Percentiles rank a stretch among this genome's conserved stretches.
Conservation (phyloP, 306 rosid species). For the Crotalaria pallida region DNA sequence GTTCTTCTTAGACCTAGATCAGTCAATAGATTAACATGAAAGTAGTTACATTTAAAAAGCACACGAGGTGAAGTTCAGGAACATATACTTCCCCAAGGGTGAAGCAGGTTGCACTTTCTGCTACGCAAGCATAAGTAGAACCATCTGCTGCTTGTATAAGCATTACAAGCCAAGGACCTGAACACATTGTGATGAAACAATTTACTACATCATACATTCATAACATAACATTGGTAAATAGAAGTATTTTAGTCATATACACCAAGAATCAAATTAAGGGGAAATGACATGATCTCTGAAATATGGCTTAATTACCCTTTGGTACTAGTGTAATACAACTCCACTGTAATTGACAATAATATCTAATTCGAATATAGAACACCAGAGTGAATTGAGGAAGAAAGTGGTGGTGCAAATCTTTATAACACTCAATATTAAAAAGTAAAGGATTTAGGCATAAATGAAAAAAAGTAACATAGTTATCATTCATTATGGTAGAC, state of each 20-base stretch:
- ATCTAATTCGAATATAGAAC: slow-evolving; percentile 85
- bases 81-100: slow-evolving; percentile 83
- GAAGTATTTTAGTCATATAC: background rate
- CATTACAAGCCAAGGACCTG: slow-evolving; percentile 99
- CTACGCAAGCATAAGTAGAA: slow-evolving; percentile 88
- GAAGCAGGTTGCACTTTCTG: slow-evolving; percentile 86
- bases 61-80: slow-evolving; percentile 23
- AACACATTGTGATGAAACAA: slow-evolving; percentile 15
- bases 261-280: slow-evolving; percentile 10
- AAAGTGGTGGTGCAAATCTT: slow-evolving; percentile 90
- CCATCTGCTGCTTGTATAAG: slow-evolving; percentile 92
- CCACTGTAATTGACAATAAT: slow-evolving; percentile 91
- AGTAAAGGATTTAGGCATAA: slow-evolving; percentile 11
- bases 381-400: slow-evolving; percentile 90
- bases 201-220: background rate
- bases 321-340: slow-evolving; percentile 90
- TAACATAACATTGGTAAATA: background rate
- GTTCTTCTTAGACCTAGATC: slow-evolving; percentile 74
- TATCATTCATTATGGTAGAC: too few species aligned
- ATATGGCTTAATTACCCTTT: too few species aligned
- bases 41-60: slow-evolving; percentile 5
- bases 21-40: slow-evolving; percentile 30
- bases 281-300: too few species aligned
- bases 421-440: too few species aligned
- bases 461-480: slow-evolving; percentile 15